Evolutionary conservation across 2,329 filamentous ascomycete species (phyloP).

Genomic region (Microcyclospora pomicola): DNA sequence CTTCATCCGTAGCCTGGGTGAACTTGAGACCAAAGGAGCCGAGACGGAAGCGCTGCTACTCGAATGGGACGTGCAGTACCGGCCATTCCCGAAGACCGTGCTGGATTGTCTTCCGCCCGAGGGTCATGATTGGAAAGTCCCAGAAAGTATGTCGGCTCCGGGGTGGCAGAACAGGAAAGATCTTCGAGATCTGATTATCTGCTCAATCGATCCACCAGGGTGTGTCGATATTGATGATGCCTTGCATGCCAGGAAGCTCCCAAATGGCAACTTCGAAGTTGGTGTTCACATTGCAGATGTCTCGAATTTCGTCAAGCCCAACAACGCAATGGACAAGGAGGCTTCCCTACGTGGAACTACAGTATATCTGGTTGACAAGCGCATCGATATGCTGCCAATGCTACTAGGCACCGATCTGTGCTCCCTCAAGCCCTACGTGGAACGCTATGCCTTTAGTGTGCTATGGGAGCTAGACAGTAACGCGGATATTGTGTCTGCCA

Average conservation of each 20-base stretch:
- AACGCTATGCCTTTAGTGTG: slow-evolving; percentile 46
- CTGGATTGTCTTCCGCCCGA: slow-evolving; percentile 83
- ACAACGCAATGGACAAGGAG: slow-evolving; percentile 93
- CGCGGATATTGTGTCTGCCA: slow-evolving; percentile 70
- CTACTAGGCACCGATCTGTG: slow-evolving; percentile 91
- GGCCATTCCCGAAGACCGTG: slow-evolving; percentile 90
- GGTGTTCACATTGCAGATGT: slow-evolving; percentile 98
- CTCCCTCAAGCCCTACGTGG: slow-evolving; percentile 94
- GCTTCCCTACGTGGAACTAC: slow-evolving; percentile 89
- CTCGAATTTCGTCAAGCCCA: slow-evolving; percentile 96
- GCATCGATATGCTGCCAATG: slow-evolving; percentile 97
- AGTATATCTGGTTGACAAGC: slow-evolving; percentile 95
- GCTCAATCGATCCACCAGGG: slow-evolving; percentile 90
- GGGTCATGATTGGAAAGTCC: slow-evolving; percentile 89
- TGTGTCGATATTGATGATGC: slow-evolving; percentile 99
- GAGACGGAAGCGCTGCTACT: slow-evolving; percentile 90
- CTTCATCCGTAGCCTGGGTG: slow-evolving; percentile 82
- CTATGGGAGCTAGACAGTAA: slow-evolving; percentile 70
- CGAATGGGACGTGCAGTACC: slow-evolving; percentile 95
- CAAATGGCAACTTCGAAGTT: slow-evolving; percentile 90
- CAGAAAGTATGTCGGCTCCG: slow-evolving; percentile 60
- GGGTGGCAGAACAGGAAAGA: slow-evolving; percentile 81
- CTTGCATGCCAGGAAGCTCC: slow-evolving; percentile 68
- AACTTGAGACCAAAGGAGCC: slow-evolving; percentile 91
- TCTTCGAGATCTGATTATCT: slow-evolving; percentile 73